Base-by-base conservation (phyloP, 2,329 filamentous ascomycete species). In the Alternaria sp. region DNA sequence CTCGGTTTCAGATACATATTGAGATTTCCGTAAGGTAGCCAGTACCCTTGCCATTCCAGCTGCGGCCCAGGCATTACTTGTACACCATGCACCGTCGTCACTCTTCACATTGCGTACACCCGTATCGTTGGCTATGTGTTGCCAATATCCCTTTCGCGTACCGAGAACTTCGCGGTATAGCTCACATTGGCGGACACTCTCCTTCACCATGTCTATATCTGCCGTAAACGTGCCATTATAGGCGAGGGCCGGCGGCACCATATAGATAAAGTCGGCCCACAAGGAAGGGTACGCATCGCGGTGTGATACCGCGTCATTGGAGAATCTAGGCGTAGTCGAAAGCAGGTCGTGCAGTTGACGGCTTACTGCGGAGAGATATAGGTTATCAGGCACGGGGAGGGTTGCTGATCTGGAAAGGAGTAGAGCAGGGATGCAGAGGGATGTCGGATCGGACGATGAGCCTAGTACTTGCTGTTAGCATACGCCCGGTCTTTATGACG, bases 251-350 rank as follows among this genome's bases (percentile, higher is more conserved):
- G 84, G 83, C n/a, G 83, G 82, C 1, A 78, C 79, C 83, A 84
- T 85, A 65, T 81, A 82, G 7, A 84, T 59, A 63, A 80, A 83
- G 66, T 85, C 84, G 14, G 82, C 78, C 81, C 83, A 84, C 9
- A 84, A 72, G 58, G 84, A 81, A 4, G 79, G 64, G 7, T 75
- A 72, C 16, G 78, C 73, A 24, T 78, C 70, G 26, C 82, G 77
- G 63, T 86, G 83, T 47, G 80, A 83, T 49, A 85, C 83, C 2
- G 83, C 83, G 30, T 80, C 81, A 56, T 84, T 83, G 16, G 69
- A 48, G 66, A 78, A 83, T 47, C 79, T 75, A 7, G 81, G 80
- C 5, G 80, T 80, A 16, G 59, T 60, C 5, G 68, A 68, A 7
- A 84, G 65, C 0, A 84, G 73, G 57, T 81, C 75, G 3, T 80